These are phyloP conservation scores for Theobroma cacao DNA, from an alignment of 345 rosid species.

Conservation along the genomic window DNA sequence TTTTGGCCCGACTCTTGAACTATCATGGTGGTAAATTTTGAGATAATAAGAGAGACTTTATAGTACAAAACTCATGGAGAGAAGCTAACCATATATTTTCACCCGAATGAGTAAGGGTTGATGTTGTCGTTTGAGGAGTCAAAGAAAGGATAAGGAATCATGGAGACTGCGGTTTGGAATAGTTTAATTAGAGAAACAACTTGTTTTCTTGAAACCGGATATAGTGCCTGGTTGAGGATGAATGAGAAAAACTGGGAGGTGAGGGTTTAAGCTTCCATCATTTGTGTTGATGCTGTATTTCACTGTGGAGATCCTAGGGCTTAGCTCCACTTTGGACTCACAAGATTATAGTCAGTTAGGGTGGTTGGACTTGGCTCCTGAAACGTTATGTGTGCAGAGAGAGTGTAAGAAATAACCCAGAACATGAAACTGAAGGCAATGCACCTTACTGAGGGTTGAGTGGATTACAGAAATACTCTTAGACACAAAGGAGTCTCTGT, in stretches of 20 bases:
- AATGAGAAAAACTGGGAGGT: not conserved
- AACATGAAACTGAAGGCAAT: not conserved
- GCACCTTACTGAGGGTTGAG: not conserved
- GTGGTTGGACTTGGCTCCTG: not conserved
- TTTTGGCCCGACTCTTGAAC: not conserved
- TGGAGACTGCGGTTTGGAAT: not conserved
- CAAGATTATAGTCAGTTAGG: not conserved
- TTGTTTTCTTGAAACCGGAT: not conserved
- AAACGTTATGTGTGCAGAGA: not conserved
- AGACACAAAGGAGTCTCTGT: not conserved
- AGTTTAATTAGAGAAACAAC: not conserved
- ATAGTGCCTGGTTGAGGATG: not conserved
- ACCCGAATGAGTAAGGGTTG: not conserved
- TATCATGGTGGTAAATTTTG: not conserved
- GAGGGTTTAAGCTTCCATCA: not conserved
- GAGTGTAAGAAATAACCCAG: not conserved
- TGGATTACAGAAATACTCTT: not conserved
- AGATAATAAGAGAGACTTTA: not conserved
- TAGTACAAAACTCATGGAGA: not conserved
- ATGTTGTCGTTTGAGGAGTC: not conserved
- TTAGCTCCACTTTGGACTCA: not conserved
- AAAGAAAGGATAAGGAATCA: not conserved
- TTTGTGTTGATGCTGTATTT: not conserved
- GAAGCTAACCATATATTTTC: not conserved
- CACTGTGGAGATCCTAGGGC: not conserved